phyloP scores from a whole-genome alignment of 1,284 basidiomycete species.

The Neolentinus lepideus region DNA sequence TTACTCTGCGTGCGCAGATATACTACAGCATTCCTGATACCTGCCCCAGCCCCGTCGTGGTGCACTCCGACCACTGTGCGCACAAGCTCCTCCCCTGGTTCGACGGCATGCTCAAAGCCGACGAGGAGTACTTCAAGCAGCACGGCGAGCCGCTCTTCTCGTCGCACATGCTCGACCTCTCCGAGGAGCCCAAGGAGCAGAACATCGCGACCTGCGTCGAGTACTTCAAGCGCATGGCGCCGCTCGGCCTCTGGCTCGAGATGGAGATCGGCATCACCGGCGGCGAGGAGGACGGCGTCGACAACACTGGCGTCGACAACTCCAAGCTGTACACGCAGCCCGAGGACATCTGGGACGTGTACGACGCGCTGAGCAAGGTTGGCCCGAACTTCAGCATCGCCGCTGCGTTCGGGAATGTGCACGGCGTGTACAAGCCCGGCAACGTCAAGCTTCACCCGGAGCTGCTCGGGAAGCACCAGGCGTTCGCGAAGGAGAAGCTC shows the following conservation, averaged over 20 bases:
- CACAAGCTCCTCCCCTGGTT: conserved; percentile 99
- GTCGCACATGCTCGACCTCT: conserved; percentile 99
- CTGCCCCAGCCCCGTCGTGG: conserved; percentile 75
- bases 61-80: conserved; percentile 99
- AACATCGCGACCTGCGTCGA: conserved; percentile 93
- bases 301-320: conserved; percentile 95
- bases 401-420: conserved; percentile 95
- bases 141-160: conserved; percentile 94
- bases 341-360: conserved; percentile 92
- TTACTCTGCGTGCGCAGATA: conserved; percentile 3
- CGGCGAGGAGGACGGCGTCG: conserved; percentile 98
- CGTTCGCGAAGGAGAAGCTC: conserved; percentile 67
- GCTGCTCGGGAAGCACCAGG: conserved; percentile 90
- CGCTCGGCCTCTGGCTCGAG: conserved; percentile 95
- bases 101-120: conserved; percentile 97
- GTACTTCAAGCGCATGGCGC: conserved; percentile 96
- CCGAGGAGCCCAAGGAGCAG: conserved; percentile 95
- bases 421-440: conserved; percentile 94
- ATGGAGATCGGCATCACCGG: conserved; percentile 99
- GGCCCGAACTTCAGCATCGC: conserved; percentile 96
- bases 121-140: conserved; percentile 89
- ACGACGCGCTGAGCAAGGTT: conserved; percentile 79
- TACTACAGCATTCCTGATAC: conserved; percentile 4
- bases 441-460: conserved; percentile 92
- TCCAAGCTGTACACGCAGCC: conserved; percentile 95